Evolutionary conservation across 2,329 filamentous ascomycete genomes (phyloP).

Genomic region (Knufia fluminis): DNA sequence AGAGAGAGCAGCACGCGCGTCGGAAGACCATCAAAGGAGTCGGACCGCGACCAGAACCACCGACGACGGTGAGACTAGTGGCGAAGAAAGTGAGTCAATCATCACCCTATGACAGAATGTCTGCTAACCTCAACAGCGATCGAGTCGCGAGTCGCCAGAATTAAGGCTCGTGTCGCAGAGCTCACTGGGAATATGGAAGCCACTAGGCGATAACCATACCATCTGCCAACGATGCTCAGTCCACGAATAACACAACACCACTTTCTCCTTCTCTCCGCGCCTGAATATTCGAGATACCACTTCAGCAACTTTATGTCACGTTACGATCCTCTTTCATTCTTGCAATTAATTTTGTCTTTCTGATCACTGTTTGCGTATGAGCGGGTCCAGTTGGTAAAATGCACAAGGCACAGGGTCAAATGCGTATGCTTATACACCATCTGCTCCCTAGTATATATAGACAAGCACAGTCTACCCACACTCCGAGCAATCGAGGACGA

Average conservation of each 20-base stretch:
- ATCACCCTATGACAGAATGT: background rate
- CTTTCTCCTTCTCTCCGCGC: constrained; percentile 11
- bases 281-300: constrained; percentile 4
- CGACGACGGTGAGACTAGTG: constrained; percentile 84
- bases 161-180: constrained; percentile 94
- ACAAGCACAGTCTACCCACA: background rate
- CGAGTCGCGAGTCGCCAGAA: constrained; percentile 89
- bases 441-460: background rate
- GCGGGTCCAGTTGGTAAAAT: background rate
- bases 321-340: background rate
- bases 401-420: background rate
- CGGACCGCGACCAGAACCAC: constrained; percentile 50
- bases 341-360: background rate
- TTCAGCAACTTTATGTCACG: constrained; percentile 2
- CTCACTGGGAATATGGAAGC: constrained; percentile 76
- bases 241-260: constrained; percentile 6
- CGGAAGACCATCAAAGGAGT: constrained; percentile 51
- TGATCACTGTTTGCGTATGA: background rate
- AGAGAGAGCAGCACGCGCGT: constrained; percentile 60
- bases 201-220: constrained; percentile 17
- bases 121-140: constrained; percentile 55
- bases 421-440: background rate
- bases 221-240: background rate
- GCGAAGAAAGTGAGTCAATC: constrained; percentile 73
- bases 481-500: background rate